Base-by-base conservation (phyloP, 225 moss, liverwort and hornwort genomes). In the Lunularia cruciata region DNA sequence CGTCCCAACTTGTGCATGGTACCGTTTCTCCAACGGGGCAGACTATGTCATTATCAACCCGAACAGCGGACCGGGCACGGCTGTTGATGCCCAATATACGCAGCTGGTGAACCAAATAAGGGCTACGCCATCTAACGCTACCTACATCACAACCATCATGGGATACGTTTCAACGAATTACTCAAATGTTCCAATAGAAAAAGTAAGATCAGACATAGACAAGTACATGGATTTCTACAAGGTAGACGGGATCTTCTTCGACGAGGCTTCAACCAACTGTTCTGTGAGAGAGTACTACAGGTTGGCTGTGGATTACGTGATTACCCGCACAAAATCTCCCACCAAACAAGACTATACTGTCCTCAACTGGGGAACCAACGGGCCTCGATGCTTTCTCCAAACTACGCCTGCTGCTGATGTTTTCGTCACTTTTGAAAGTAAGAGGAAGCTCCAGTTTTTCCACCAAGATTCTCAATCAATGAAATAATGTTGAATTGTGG, bases 391-490 rank as follows among this genome's bases (percentile, higher is more conserved):
- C 25, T 76, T 31, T 33, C 47, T 72, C 16, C 71, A 18, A 7
- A 51, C 49, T 19, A 8, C 49, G 19, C 9, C 9, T 19, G 9
- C 23, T 23, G 76, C 76, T 26, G 15, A 68, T 52, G 48, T 57
- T 47, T 80, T 76, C 0, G 60, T 72, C 36, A 73, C 75, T 1
- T 80, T 42, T 6, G 80, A 76, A 69, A n/a, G 76, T 80, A 47
- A 10, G 34, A 40, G 40, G 40, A 40, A 40, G 40, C 13, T 6
- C 40, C 13, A 6, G 6, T 6, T 40, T 40, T 40, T 6, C 40
- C 13, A 40, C 13, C 40, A 40, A 40, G 13, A 40, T 40, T 13
- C 6, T 40, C 6, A 6, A 13, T 40, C 40, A 6, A 40, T 40
- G 40, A 13, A 40, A n/a, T n/a, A n/a, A n/a, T n/a, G n/a, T n/a